Evolutionary conservation across 306 rosid species (phyloP).

Genomic region (Pterocarpus santalinus): DNA sequence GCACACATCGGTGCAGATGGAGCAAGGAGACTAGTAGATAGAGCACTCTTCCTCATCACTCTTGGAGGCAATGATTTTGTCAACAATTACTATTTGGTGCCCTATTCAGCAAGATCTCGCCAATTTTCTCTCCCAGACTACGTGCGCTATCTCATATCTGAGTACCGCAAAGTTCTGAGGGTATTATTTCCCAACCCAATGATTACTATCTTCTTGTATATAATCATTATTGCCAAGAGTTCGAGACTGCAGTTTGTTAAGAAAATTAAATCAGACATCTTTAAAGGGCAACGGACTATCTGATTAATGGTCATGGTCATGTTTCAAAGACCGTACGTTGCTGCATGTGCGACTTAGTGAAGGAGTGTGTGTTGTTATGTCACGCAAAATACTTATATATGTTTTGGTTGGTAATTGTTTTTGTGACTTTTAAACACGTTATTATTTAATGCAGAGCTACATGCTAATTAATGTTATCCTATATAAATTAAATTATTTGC

Average conservation of each 20-base stretch:
- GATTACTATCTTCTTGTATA: too few relatives aligned
- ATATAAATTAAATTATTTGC: neutral
- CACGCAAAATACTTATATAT: constrained; percentile 3
- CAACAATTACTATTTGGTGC: constrained; percentile 84
- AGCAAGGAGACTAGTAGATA: constrained; percentile 57
- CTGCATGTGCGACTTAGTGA: constrained; percentile 3
- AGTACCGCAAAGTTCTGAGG: constrained; percentile 71
- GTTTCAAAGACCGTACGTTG: neutral
- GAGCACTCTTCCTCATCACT: constrained; percentile 72
- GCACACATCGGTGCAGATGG: constrained; percentile 63
- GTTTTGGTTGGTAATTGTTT: constrained; percentile 24
- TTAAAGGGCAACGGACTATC: neutral
- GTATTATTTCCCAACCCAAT: constrained; percentile 46
- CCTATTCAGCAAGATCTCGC: constrained; percentile 86
- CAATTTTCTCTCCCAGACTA: constrained; percentile 83
- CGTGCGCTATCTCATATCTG: constrained; percentile 71
- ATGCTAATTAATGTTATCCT: neutral
- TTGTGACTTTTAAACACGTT: constrained; percentile 9
- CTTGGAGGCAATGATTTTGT: constrained; percentile 94
- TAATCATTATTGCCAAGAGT: too few relatives aligned
- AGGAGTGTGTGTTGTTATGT: neutral
- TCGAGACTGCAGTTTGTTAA: neutral
- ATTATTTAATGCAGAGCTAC: neutral
- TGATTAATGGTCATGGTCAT: neutral
- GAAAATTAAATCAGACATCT: neutral